phyloP scores from a whole-genome alignment of 305 asterid species.

The Rubia tinctorum region DNA sequence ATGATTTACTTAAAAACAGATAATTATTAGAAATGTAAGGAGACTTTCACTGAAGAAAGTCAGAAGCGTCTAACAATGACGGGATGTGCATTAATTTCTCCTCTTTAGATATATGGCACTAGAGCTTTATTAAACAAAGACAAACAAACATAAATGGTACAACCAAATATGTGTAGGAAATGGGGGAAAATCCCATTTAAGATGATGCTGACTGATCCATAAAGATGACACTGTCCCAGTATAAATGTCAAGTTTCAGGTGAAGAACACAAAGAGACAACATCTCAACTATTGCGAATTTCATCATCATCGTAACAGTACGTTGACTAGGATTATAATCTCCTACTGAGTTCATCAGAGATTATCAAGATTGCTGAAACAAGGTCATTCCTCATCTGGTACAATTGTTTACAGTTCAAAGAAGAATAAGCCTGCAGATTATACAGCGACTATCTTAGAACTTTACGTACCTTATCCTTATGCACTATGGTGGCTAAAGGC shows the following conservation, averaged over 20 bases:
- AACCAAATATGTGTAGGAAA: neutral
- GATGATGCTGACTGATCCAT: neutral
- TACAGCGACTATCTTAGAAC: neutral
- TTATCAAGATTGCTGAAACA: neutral
- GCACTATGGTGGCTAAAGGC: constrained; percentile 97
- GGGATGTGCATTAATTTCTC: neutral
- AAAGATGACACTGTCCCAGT: neutral
- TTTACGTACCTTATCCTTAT: constrained; percentile 82
- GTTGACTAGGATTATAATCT: neutral
- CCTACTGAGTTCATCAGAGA: neutral
- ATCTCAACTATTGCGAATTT: neutral
- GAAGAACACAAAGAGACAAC: neutral
- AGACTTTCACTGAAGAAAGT: neutral
- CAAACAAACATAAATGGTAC: neutral
- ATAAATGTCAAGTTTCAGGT: neutral
- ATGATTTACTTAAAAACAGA: neutral
- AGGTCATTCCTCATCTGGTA: neutral
- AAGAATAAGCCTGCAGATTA: constrained; percentile 12
- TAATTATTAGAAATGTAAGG: neutral
- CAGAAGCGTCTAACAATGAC: neutral
- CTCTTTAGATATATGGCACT: neutral
- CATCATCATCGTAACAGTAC: neutral
- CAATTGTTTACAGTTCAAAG: neutral
- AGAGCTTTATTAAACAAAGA: neutral
- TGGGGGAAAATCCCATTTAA: neutral